Evolutionary conservation across 1,139 yeast genomes (phyloP), one percentile per base, ranked within the genome.

Genomic region (Kodamaea fungicola): DNA sequence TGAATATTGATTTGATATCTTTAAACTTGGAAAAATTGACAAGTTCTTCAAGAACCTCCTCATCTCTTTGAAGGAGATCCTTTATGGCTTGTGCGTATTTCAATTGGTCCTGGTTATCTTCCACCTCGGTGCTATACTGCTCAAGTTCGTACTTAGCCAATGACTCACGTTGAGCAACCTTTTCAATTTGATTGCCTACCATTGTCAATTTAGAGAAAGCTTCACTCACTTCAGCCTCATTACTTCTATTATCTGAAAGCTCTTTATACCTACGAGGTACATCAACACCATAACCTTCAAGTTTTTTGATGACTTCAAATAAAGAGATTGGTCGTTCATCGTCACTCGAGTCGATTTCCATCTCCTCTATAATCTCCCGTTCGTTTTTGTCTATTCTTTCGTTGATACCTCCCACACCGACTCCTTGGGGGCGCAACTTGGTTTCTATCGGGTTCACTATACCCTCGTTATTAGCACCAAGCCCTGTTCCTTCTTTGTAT

Each of bases 371-470:
- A 3, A 39, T 51, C 7, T 30, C 33, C 8, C 6, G 22, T 13
- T 30, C 21, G 19, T 2, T 12, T 7, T 23, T 29, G 2, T 37
- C 39, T 26, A 23, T 12, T 39, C 61, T 62, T 42, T 74, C 80
- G 16, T 61, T 54, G 2, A 71, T 59, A 2, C 77, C 81, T 24
- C 96, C 96, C 9, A 89, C 71, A 2, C 97, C 97, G 24, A 75
- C 61, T 1, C 87, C 85, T 38, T 68, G 68, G 0, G 88, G 87
- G 30, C 94, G 63, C 30, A 76, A 55, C 42, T 74, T 71, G 7
- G 88, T 83, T 43, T 83, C 83, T 8, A 92, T 80, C 0, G 97
- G 97, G 12, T 74, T 76, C 0, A 76, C 73, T 2, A 88, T 87
- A 29, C 98, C 98, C 36, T 72, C 71, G 1, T 81, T 79, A 16